Conservation (phyloP, 2,329 filamentous ascomycete genomes). For the Byssochlamys sp. region DNA sequence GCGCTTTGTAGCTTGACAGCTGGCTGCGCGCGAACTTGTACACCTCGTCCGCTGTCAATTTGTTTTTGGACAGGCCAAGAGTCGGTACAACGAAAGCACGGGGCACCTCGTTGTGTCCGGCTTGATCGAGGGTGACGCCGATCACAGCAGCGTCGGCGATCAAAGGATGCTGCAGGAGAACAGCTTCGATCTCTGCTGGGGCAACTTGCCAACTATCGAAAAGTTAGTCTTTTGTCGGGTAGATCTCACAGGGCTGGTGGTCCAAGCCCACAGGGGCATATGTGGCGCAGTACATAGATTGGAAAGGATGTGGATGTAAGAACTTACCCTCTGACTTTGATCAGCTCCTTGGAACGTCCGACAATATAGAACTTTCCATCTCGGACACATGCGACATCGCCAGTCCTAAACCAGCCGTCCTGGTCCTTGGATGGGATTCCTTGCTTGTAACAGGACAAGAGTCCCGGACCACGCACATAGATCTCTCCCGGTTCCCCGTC, state of each 20-base stretch:
- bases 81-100: conserved; percentile 39
- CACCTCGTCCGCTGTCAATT: conserved; percentile 33
- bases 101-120: conserved; percentile 29
- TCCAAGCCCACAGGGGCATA: too few species aligned
- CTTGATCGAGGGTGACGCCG: conserved; percentile 27
- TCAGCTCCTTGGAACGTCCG: conserved; percentile 36
- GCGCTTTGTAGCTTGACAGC: conserved; percentile 40
- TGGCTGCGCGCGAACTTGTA: conserved; percentile 31
- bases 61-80: conserved; percentile 11
- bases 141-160: conserved; percentile 40
- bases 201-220: conserved; percentile 38
- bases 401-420: conserved; percentile 36
- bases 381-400: conserved; percentile 31
- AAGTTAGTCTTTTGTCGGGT: not conserved
- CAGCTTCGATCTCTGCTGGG: conserved; percentile 40
- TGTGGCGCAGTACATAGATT: too few species aligned
- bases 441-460: conserved; percentile 30
- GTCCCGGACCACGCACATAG: conserved; percentile 28
- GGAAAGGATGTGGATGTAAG: not conserved
- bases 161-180: conserved; percentile 35
- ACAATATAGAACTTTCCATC: conserved; percentile 31
- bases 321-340: conserved; percentile 37
- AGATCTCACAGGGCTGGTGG: too few species aligned
- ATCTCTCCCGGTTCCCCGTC: conserved; percentile 32
- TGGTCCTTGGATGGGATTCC: conserved; percentile 25